Evolutionary conservation across 2,329 filamentous ascomycete species (phyloP), one percentile per base, ranked within the genome.

Genomic region (Proliferodiscus dingleyae): DNA sequence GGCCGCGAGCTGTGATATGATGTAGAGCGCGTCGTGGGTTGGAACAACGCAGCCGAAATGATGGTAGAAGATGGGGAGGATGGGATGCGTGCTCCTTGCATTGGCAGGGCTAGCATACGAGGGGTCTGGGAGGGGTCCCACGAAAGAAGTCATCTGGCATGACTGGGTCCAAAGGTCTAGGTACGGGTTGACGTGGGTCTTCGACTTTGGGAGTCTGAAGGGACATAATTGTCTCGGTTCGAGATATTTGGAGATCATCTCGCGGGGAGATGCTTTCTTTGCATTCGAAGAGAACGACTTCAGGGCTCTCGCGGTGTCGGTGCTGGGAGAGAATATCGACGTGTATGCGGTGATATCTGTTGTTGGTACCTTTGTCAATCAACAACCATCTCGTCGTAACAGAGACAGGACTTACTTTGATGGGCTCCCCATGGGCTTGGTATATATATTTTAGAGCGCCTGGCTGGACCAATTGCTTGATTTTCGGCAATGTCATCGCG

Each of bases 31-130:
- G 56, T 87, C 82, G 62, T 84, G 83, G 8, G 76, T 78, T 0
- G 85, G 85, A 16, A 80, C 80, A 1, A 78, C 77, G 66, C 85
- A 89, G 41, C 84, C 84, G 63, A 89, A 89, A 64, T 89, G 85
- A 66, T 89, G 85, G 73, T 88, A 89, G 45, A 88, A 72, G 15
- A 89, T 70, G 2, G 85, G 85, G 7, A 89, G 72, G 5, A 87
- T 71, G 55, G 85, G 83, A 65, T 89, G 85, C 40, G 75, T 77
- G 48, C 71, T 74, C 42, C 70, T 72, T 3, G 76, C 72, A 21
- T 71, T 66, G 13, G 69, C 71, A 3, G 81, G 56, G 37, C 52
- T 29, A 10, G 50, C 50, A 46, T 59, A 60, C 77, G 28, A 66
- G 66, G 11, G 68, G 64, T 59, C 74, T 66, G 2, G 83, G 80